Percentiles rank a stretch among this genome's conserved stretches.
These are phyloP conservation scores for Aspergillus spinulosporus DNA, from an alignment of 2,329 filamentous ascomycete species.

Conservation along the genomic window DNA sequence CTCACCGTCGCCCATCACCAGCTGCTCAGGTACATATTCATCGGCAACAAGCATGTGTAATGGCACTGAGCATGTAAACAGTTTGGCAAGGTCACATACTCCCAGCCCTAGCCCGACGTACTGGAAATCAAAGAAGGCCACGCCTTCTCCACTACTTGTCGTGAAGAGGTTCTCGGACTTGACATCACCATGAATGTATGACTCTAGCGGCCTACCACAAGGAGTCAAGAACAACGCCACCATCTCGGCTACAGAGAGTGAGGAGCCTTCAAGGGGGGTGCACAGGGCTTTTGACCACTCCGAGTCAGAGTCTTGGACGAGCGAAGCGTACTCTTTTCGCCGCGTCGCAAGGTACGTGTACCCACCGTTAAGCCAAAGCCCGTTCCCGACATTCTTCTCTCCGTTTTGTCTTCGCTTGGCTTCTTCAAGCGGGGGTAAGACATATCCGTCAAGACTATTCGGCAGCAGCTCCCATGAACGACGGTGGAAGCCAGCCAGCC, in stretches of 20 bases:
- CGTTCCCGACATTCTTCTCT: conserved; percentile 22
- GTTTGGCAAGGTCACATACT: conserved; percentile 65
- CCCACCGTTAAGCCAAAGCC: conserved; percentile 65
- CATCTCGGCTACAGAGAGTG: conserved; percentile 51
- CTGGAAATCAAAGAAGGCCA: conserved; percentile 70
- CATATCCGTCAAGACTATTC: conserved; percentile 29
- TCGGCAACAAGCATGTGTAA: conserved; percentile 50
- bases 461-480: conserved; percentile 48
- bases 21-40: conserved; percentile 34
- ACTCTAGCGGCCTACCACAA: conserved; percentile 49
- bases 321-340: conserved; percentile 54
- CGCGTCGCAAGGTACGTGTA: conserved; percentile 69
- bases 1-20: conserved; percentile 57
- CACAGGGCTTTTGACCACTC: conserved; percentile 60
- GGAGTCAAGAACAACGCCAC: conserved; percentile 56
- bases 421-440: conserved; percentile 59
- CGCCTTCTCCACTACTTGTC: conserved; percentile 48
- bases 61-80: conserved; percentile 67
- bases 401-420: conserved; percentile 30
- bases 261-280: conserved; percentile 20
- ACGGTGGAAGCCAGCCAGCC: conserved; percentile 62
- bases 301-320: conserved; percentile 49
- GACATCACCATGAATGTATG: conserved; percentile 67
- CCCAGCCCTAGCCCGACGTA: conserved; percentile 66
- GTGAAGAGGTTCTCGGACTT: conserved; percentile 70